These are phyloP conservation scores for Tricholoma sp. DNA, from an alignment of 768 basidiomycete genomes.

Conservation along the genomic window DNA sequence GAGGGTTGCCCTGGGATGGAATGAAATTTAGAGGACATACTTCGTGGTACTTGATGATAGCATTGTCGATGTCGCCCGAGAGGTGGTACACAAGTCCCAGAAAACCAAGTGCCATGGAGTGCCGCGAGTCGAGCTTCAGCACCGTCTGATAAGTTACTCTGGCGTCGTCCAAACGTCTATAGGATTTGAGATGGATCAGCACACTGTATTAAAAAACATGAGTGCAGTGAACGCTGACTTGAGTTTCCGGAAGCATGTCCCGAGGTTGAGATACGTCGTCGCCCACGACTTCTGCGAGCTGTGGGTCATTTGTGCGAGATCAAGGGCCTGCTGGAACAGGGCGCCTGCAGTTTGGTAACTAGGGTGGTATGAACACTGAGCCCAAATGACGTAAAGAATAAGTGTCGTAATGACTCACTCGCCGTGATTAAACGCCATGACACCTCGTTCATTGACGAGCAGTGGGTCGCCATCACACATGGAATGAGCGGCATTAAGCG, in stretches of 20 bases:
- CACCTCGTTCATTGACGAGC: conserved; percentile 87
- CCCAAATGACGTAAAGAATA: not conserved
- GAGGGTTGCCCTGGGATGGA: not conserved
- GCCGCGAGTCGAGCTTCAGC: conserved; percentile 81
- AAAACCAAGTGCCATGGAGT: conserved; percentile 76
- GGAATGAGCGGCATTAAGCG: conserved; percentile 71
- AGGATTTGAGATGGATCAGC: conserved; percentile 5
- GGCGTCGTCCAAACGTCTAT: conserved; percentile 57
- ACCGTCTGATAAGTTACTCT: conserved; percentile 71
- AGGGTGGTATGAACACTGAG: conserved; percentile 3
- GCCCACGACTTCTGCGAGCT: conserved; percentile 83
- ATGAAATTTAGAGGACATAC: conserved; percentile 34
- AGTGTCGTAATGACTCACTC: conserved; percentile 46
- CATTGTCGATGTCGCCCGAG: conserved; percentile 63
- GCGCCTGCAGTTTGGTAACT: conserved; percentile 72
- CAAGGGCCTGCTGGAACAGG: conserved; percentile 70
- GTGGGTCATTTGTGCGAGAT: conserved; percentile 81
- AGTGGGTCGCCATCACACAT: conserved; percentile 89
- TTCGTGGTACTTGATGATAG: conserved; percentile 91
- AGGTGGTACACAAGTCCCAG: conserved; percentile 88
- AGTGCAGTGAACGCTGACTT: conserved; percentile 41
- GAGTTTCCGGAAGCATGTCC: conserved; percentile 80
- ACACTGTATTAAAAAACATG: not conserved
- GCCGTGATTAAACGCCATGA: conserved; percentile 85
- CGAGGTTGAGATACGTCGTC: conserved; percentile 88